A percentile compares a stretch with the other conserved stretches of the same genome.
Evolutionary conservation across 495 filamentous ascomycete genomes (phyloP).

Genomic region (Penicillium malachiteum): DNA sequence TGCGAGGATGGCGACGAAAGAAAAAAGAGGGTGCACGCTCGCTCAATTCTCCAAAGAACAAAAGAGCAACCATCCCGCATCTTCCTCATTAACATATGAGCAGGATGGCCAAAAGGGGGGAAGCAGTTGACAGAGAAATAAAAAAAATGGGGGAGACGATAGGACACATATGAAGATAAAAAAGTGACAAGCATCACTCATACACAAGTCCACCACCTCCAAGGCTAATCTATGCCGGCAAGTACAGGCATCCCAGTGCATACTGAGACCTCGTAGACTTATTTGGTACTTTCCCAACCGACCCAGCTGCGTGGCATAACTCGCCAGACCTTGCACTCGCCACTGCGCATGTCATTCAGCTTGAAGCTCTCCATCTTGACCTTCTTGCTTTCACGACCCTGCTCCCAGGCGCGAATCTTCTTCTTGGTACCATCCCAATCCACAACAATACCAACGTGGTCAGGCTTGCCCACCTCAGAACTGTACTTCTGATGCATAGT

Average conservation of each 20-base stretch:
- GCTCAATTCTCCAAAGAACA: conserved; percentile 29
- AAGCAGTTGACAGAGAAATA: background rate
- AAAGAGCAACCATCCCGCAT: conserved; percentile 18
- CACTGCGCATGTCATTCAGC: conserved; percentile 85
- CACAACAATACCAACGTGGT: conserved; percentile 93
- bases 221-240: background rate
- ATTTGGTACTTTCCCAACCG: conserved; percentile 65
- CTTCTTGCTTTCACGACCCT: conserved; percentile 92
- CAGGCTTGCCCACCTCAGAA: conserved; percentile 83
- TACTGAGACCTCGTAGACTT: conserved; percentile 18
- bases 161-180: conserved; percentile 3
- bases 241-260: background rate
- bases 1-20: conserved; percentile 16
- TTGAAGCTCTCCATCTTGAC: conserved; percentile 92
- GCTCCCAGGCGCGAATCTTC: conserved; percentile 94
- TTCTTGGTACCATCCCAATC: conserved; percentile 99
- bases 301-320: conserved; percentile 92
- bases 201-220: conserved; percentile 20
- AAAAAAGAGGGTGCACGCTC: conserved; percentile 25
- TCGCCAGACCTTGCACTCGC: conserved; percentile 97
- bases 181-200: conserved; percentile 19
- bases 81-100: conserved; percentile 27
- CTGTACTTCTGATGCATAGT: conserved; percentile 93
- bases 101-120: conserved; percentile 7
- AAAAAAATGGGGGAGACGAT: conserved; percentile 1